phyloP scores from a whole-genome alignment of 352 stramenopile genomes.

The Hyaloperonospora brassicae region DNA sequence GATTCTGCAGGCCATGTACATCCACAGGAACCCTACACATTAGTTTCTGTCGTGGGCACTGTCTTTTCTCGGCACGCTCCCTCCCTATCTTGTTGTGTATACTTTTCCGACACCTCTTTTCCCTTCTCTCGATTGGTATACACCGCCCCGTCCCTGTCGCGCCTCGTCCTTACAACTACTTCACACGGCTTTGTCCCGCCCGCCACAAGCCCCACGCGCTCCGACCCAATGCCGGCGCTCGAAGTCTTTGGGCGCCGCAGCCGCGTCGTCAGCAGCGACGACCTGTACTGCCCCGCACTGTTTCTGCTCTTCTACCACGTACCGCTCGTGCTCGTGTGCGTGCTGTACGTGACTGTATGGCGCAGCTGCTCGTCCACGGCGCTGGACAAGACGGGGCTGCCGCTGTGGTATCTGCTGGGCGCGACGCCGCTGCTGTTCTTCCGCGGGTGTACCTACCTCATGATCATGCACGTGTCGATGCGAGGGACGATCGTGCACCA shows the following conservation, averaged over 20 bases:
- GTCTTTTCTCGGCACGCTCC: no score
- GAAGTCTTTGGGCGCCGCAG: constrained; percentile 76
- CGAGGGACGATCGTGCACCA: constrained; percentile 83
- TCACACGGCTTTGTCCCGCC: no score
- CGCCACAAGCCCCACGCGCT: no score
- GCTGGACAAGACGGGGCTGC: constrained; percentile 45
- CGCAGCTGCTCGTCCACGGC: constrained; percentile 57
- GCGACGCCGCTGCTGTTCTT: constrained; percentile 64
- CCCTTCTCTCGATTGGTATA: no score
- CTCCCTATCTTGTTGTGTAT: no score
- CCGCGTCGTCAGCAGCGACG: constrained; percentile 77
- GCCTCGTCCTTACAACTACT: no score
- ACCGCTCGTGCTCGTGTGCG: constrained; percentile 48
- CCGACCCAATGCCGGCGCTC: constrained; percentile 56
- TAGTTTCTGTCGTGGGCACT: no score
- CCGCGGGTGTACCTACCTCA: constrained; percentile 79
- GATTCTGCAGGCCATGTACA: no score
- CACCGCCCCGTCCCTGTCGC: no score
- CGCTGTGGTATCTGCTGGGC: constrained; percentile 75
- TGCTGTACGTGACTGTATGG: constrained; percentile 58
- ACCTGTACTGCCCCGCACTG: constrained; percentile 77
- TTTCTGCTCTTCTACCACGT: constrained; percentile 74
- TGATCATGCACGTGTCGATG: constrained; percentile 76
- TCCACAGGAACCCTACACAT: no score
- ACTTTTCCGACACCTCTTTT: no score